A percentile compares a stretch with the other conserved stretches of the same genome.
These are phyloP conservation scores for Sporobolomyces roseus DNA, from an alignment of 768 basidiomycete species.

Conservation along the genomic window DNA sequence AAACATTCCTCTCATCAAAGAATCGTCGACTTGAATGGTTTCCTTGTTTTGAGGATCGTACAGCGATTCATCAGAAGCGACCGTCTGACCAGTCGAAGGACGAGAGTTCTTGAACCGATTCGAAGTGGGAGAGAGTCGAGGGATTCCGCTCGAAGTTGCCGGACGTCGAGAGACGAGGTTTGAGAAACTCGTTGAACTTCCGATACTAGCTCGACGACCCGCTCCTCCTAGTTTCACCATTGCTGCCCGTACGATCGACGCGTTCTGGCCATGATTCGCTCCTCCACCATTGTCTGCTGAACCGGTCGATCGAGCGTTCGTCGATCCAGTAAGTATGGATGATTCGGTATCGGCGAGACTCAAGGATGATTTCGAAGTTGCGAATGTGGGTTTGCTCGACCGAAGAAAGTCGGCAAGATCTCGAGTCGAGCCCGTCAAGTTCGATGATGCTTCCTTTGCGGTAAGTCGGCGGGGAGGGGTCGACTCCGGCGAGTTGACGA, in stretches of 20 bases:
- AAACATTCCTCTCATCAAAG: constrained; percentile 13
- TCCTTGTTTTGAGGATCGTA: constrained; percentile 17
- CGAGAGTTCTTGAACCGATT: constrained; percentile 1
- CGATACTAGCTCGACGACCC: not conserved
- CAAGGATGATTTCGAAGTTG: not conserved
- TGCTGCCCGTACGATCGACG: constrained; percentile 8
- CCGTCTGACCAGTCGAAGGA: not conserved
- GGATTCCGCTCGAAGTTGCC: not conserved
- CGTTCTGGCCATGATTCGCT: not conserved
- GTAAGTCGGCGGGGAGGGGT: constrained; percentile 3
- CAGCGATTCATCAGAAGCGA: not conserved
- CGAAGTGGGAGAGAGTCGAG: not conserved
- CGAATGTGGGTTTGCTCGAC: not conserved
- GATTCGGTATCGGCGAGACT: not conserved
- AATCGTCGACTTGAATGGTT: constrained; percentile 20
- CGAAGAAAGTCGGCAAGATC: constrained; percentile 28
- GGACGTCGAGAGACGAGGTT: not conserved
- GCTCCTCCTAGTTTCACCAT: constrained; percentile 9
- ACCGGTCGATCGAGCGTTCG: not conserved
- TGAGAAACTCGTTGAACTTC: not conserved
- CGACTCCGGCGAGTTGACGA: not conserved
- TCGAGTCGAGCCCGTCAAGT: not conserved
- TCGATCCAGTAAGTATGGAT: not conserved
- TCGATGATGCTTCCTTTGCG: not conserved
- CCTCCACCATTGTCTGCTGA: not conserved